Conservation (phyloP, 2,329 filamentous ascomycete genomes). For the Pezicula radicicola region DNA sequence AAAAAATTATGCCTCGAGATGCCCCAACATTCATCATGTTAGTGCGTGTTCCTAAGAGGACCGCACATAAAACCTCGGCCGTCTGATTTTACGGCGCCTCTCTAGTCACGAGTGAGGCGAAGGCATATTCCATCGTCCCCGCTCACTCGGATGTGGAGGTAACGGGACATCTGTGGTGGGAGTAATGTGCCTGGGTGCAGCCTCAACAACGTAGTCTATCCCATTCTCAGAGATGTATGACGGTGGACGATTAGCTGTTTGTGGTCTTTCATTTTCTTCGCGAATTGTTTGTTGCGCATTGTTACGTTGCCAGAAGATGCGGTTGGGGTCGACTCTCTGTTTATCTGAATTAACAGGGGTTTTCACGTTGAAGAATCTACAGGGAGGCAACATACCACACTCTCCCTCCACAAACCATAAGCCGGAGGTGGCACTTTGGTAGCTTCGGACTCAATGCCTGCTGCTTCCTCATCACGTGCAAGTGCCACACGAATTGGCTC, state of each 20-base stretch:
- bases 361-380: neutral
- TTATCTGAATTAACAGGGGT: constrained; percentile 6
- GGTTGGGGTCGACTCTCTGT: constrained; percentile 73
- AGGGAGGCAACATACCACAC: constrained; percentile 59
- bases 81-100: too few species aligned
- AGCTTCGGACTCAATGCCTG: constrained; percentile 50
- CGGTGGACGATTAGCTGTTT: constrained; percentile 56
- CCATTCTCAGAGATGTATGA: constrained; percentile 77
- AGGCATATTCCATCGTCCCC: constrained; percentile 27
- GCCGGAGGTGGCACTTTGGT: constrained; percentile 69
- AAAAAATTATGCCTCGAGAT: too few species aligned
- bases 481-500: constrained; percentile 76
- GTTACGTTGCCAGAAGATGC: constrained; percentile 77
- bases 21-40: too few species aligned
- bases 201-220: constrained; percentile 68
- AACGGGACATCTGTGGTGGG: constrained; percentile 42
- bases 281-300: constrained; percentile 26
- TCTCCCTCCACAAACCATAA: constrained; percentile 82
- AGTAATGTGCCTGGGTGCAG: constrained; percentile 55
- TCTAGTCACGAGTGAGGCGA: too few species aligned
- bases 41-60: too few species aligned
- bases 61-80: too few species aligned
- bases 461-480: constrained; percentile 70
- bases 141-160: constrained; percentile 42
- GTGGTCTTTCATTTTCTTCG: constrained; percentile 14